Conservation (phyloP, 371 early-diverging fungal species). For the Dentiscutata heterogama region DNA sequence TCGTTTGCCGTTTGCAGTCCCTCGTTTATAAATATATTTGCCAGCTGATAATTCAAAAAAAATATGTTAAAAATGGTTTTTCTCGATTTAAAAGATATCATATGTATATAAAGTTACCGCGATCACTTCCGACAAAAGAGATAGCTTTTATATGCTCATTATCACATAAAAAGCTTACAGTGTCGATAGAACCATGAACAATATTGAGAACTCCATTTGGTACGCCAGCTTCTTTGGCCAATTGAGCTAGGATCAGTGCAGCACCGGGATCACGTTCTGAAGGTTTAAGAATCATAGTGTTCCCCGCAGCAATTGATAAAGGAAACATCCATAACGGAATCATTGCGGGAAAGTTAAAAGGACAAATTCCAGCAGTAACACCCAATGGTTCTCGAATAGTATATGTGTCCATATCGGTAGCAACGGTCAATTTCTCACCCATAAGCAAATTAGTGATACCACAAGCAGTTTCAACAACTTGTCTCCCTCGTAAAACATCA, state of each 20-base stretch:
- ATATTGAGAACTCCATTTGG: slow-evolving; percentile 96
- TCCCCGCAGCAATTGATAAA: slow-evolving; percentile 90
- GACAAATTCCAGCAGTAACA: slow-evolving; percentile 95
- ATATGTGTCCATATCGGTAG: slow-evolving; percentile 97
- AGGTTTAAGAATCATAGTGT: slow-evolving; percentile 92
- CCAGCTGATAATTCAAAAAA: slow-evolving; percentile 48
- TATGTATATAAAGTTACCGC: slow-evolving; percentile 59
- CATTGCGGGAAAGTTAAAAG: slow-evolving; percentile 98
- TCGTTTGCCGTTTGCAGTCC: slow-evolving; percentile 93
- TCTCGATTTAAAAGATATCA: not conserved
- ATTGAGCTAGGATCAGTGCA: slow-evolving; percentile 91
- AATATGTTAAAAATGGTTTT: not conserved
- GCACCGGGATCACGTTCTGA: slow-evolving; percentile 97
- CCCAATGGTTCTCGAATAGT: slow-evolving; percentile 95
- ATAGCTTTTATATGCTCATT: slow-evolving; percentile 91
- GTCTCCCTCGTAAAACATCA: slow-evolving; percentile 89
- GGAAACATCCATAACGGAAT: slow-evolving; percentile 97
- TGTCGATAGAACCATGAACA: slow-evolving; percentile 90
- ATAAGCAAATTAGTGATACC: slow-evolving; percentile 81
- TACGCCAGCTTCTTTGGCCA: slow-evolving; percentile 93
- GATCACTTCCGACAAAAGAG: slow-evolving; percentile 95
- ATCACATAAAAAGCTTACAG: slow-evolving; percentile 94
- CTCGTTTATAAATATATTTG: slow-evolving; percentile 88
- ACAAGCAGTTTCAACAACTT: slow-evolving; percentile 94
- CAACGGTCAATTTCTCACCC: slow-evolving; percentile 89